Conservation (phyloP, 345 rosid genomes). For the Gossypium ekmanianum region DNA sequence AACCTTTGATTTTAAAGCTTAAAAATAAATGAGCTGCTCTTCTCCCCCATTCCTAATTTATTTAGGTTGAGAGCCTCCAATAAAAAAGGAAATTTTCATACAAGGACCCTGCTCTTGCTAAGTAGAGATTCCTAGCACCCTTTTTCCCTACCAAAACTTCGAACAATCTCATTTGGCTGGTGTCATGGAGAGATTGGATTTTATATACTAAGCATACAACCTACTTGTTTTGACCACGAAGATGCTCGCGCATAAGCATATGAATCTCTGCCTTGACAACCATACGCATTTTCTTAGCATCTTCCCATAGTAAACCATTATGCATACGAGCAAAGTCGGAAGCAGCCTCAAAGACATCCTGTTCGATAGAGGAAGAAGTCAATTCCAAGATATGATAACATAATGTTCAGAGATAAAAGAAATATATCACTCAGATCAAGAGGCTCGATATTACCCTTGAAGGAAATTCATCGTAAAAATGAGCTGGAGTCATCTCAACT, state of each 20-base stretch:
- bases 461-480: slow-evolving; percentile 85
- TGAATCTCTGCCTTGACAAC: slow-evolving; percentile 79
- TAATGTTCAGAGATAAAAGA: not conserved
- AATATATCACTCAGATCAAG: slow-evolving; percentile 2
- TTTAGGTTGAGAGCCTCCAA: not conserved
- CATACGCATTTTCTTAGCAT: slow-evolving; percentile 79
- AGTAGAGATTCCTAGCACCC: not conserved
- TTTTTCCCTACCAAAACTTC: not conserved
- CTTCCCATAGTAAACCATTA: slow-evolving; percentile 88
- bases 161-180: not conserved
- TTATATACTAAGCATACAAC: not conserved
- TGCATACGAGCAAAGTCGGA: slow-evolving; percentile 75
- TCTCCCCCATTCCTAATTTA: too few relatives aligned
- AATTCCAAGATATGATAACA: not conserved
- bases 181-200: not conserved
- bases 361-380: slow-evolving; percentile 12
- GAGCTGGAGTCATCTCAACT: slow-evolving; percentile 73
- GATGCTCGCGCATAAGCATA: slow-evolving; percentile 71
- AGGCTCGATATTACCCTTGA: slow-evolving; percentile 47
- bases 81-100: not conserved
- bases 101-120: not conserved
- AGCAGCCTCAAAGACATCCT: slow-evolving; percentile 86
- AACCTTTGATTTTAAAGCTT: not conserved
- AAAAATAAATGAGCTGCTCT: not conserved
- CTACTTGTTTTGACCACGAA: slow-evolving; percentile 50